Evolutionary conservation across 2,329 filamentous ascomycete genomes (phyloP).

Genomic region (Grosmannia clavigera): DNA sequence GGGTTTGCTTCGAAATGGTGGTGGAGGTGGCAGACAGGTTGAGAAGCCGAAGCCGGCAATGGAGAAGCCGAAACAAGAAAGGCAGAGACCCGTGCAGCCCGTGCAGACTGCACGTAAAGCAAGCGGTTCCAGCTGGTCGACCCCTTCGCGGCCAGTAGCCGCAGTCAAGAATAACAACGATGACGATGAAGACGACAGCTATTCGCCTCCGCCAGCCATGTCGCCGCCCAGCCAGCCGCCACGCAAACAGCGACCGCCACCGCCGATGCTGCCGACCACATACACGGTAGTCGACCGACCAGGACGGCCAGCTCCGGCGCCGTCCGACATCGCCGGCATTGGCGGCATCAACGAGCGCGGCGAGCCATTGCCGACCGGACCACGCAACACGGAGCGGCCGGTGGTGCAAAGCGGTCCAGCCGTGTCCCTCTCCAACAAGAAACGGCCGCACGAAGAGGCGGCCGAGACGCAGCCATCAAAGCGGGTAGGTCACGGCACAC

Average conservation of each 20-base stretch:
- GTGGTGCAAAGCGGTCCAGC: conserved; percentile 22
- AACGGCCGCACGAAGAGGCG: conserved; percentile 28
- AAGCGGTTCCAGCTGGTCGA: not conserved
- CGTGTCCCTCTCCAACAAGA: conserved; percentile 19
- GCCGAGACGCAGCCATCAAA: conserved; percentile 22
- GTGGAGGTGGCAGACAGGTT: not conserved
- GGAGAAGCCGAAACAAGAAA: not conserved
- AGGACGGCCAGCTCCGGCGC: not conserved
- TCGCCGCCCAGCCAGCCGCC: conserved; percentile 1
- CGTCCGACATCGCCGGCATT: conserved; percentile 2
- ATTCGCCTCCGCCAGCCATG: conserved; percentile 9
- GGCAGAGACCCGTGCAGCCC: not conserved
- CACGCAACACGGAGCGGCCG: conserved; percentile 17
- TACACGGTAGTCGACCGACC: conserved; percentile 10
- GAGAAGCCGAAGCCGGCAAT: not conserved
- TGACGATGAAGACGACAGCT: conserved; percentile 6
- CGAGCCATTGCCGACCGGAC: conserved; percentile 13
- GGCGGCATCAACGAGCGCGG: conserved; percentile 19
- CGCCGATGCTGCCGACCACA: conserved; percentile 5
- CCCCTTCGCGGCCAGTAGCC: not conserved
- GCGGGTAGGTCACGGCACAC: conserved; percentile 23
- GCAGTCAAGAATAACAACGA: conserved; percentile 2
- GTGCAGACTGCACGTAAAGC: not conserved
- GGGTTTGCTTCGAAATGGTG: conserved; percentile 31
- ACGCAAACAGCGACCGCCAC: conserved; percentile 1